Evolutionary conservation across 805 yeast genomes (phyloP), one percentile per base, ranked within the genome.

Genomic region (Wickerhamiella parazyma): DNA sequence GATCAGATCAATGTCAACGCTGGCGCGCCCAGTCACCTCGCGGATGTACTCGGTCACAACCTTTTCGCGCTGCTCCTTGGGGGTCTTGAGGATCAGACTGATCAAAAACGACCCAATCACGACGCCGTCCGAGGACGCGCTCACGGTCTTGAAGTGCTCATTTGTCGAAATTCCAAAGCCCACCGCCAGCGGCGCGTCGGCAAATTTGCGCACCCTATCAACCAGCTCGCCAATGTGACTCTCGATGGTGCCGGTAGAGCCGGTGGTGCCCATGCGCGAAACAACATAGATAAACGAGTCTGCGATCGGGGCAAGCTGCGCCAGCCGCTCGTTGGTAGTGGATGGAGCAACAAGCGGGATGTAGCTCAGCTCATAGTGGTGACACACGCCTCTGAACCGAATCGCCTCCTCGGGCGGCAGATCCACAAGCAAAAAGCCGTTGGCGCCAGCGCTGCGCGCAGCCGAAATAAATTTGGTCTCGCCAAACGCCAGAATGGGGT

Each of bases 351-450:
- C 94, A 48, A 91, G 68, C 33, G 99, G 99, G 48, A 91, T 76
- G 59, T 86, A 86, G 42, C 89, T 77, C 50, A 91, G 63, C 7
- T 84, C 93, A 46, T 71, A 66, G 40, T 68, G 63, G 22, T 79
- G 58, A 60, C 94, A 84, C 40, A 69, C 67, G 45, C 75, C 69
- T 68, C 98, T 76, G 62, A 89, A 81, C 51, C 80, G 76, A 51
- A 82, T 70, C 16, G 98, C 97, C 64, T 87, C 97, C 70, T 91
- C 96, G 22, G 98, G 98, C 41, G 99, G 99, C 55, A 91, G 69
- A 62, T 91, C 99, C 35, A 89, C 96, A 41, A 91, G 76, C 55
- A 91, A 79, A 63, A 79, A 91, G 19, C 97, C 99, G 58, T 84
- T 86, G 39, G 86, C 98, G 50, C 98, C 98, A 1, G 87, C 95